Base-by-base conservation (phyloP, 2,329 filamentous ascomycete genomes). In the Colletotrichum sp. region DNA sequence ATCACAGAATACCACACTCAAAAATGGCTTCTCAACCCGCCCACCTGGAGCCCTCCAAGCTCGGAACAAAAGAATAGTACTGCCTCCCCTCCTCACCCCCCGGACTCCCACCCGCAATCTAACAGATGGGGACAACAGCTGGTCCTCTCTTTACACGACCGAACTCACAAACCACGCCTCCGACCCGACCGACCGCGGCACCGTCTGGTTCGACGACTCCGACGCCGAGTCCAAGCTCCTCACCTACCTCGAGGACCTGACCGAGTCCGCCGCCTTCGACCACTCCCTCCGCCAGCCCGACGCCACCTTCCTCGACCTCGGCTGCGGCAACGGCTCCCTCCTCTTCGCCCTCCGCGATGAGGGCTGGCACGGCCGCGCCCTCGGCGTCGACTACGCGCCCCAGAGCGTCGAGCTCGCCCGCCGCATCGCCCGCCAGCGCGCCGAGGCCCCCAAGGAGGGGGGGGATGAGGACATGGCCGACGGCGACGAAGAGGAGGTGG, bases 171-270 rank as follows among this genome's bases (percentile, higher is more conserved):
- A 97, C 86, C 92, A 96, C 84, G 86, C 91, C 70, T 84, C 90
- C 77, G 92, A 98, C 85, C 92, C 95, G 12, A 85, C 90, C 72
- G 95, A 98, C 87, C 94, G 94, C 75, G 96, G 96, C 79, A 98
- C 96, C 34, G 93, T 97, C 80, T 99, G 97, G 97, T 99, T 99
- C 90, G 94, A 96, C 83, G 97, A 99, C 86, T 95, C 95, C 36
- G 92, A 94, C 81, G 97, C 97, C 77, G 95, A 98, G 82, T 89
- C 93, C 77, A 96, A 96, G 82, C 92, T 98, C 75, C 85, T 98
- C 28, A 84, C 87, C 12, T 96, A 94, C 83, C 90, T 98, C 82
- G 77, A 79, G n/a, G 72, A 68, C 30, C 52, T 71, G 12, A 68
- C 68, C 34, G 78, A 78, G 55, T 75, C 75, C 48, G 78, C 79